These are phyloP conservation scores for Botrytis medusae DNA, from an alignment of 2,329 filamentous ascomycete genomes.

Conservation along the genomic window DNA sequence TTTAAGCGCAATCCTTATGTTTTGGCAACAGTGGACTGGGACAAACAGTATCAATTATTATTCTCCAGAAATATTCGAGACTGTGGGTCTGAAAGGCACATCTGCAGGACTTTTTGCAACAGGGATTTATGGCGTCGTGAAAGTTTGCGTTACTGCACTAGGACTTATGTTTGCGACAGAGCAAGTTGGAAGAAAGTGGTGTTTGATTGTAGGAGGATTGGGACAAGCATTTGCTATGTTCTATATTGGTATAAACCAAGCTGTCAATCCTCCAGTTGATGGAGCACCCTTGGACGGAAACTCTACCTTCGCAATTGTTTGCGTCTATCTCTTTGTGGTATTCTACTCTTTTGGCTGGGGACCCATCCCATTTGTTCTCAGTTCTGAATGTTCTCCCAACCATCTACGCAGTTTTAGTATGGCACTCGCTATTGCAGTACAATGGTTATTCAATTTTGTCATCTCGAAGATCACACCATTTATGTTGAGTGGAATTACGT, in stretches of 20 bases:
- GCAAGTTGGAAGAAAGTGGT: constrained; percentile 59
- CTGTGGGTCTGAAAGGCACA: constrained; percentile 60
- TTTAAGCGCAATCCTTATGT: constrained; percentile 46
- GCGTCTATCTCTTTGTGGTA: constrained; percentile 68
- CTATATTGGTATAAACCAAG: constrained; percentile 61
- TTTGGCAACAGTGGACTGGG: constrained; percentile 71
- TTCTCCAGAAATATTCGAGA: constrained; percentile 65
- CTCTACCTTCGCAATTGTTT: constrained; percentile 63
- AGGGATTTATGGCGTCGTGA: constrained; percentile 69
- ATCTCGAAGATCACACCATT: constrained; percentile 49
- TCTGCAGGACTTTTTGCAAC: constrained; percentile 65
- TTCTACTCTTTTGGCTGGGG: constrained; percentile 70
- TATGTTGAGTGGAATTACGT: constrained; percentile 33
- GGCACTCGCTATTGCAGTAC: constrained; percentile 62
- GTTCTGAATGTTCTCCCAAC: constrained; percentile 63
- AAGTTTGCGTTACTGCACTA: constrained; percentile 59
- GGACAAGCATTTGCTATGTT: constrained; percentile 61
- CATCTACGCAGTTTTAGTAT: constrained; percentile 52
- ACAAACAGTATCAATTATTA: constrained; percentile 57
- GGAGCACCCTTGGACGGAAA: constrained; percentile 23
- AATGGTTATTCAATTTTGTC: constrained; percentile 73
- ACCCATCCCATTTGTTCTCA: constrained; percentile 68
- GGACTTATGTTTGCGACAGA: constrained; percentile 66
- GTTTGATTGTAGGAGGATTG: constrained; percentile 55
- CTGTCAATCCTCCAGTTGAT: constrained; percentile 49